Evolutionary conservation across 1,139 yeast genomes (phyloP), one percentile per base, ranked within the genome.

Genomic region (Saccharomyces uvarum): DNA sequence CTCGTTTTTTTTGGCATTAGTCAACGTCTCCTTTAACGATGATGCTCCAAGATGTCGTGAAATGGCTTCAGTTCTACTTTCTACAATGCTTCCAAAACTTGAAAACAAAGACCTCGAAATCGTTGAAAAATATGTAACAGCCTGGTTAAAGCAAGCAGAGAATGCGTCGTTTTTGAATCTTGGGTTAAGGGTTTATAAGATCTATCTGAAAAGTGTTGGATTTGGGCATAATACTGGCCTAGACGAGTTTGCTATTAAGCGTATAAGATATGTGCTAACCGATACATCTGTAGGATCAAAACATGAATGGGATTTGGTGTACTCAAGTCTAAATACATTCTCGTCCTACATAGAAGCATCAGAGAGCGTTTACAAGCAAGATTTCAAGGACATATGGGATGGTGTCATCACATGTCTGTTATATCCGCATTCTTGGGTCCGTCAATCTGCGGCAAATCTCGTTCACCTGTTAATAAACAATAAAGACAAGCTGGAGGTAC

Each of bases 371-470:
- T 77, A 77, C 55, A 49, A 61, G 2, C 46, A 52, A 7, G 62
- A 62, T 16, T 61, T 63, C 57, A 74, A 70, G 41, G 50, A 49
- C 1, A 62, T 80, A 11, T 86, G 95, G 93, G 64, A 67, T 11
- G 70, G 72, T 21, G 73, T 86, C 4, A 75, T 82, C 29, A 78
- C 77, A 11, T 73, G 83, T 27, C 74, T 90, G 58, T 73, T 91
- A 53, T 93, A 81, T 69, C 97, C 97, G 1, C 98, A 91, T 69
- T 78, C 95, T 0, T 91, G 98, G 98, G 86, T 91, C 11, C 81
- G 98, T 64, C 75, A 87, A 54, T 75, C 81, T 4, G 73, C 95
- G 0, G 74, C 86, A n/a, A 76, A 91, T 52, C 73, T 89, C 50
- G 69, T 84, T 46, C 83, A 84, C 1, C 66, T 73, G 2, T 67